Conservation (phyloP, 345 rosid genomes). For the Physaria fendleri region DNA sequence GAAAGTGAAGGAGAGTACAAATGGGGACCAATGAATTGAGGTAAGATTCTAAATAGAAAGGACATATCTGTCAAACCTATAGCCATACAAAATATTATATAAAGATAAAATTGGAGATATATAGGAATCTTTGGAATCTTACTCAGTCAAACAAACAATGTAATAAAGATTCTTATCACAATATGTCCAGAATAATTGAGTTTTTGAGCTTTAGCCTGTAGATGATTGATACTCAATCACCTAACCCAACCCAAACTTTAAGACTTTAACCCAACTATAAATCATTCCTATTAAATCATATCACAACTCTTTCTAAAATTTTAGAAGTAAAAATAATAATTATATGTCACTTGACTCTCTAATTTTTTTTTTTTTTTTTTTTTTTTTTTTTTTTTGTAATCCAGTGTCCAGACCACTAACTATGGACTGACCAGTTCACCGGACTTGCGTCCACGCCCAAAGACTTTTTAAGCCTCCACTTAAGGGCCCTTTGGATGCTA, state of each 20-base stretch:
- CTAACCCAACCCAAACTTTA: slow-evolving; percentile 14
- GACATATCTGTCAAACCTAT: slow-evolving; percentile 16
- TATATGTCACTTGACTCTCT: no score
- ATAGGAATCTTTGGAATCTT: slow-evolving; percentile 38
- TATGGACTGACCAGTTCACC: no score
- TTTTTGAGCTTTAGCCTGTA: neutral
- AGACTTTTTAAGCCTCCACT: no score
- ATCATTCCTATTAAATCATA: neutral
- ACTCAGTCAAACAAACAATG: slow-evolving; percentile 20
- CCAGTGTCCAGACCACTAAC: no score
- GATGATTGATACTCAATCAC: slow-evolving; percentile 19
- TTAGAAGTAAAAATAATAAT: neutral
- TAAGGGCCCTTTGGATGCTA: no score
- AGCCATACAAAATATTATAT: slow-evolving; percentile 10
- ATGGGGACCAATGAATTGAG: slow-evolving; percentile 18
- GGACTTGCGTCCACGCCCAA: no score
- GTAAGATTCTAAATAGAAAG: slow-evolving; percentile 21
- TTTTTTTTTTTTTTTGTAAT: no score
- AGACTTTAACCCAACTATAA: neutral
- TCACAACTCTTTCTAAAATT: neutral
- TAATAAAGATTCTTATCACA: slow-evolving; percentile 15
- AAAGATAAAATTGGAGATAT: neutral
- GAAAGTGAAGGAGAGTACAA: slow-evolving; percentile 1
- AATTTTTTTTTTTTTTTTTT: no score
- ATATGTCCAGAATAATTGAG: slow-evolving; percentile 22